Base-by-base conservation (phyloP, 768 basidiomycete genomes). In the Flagelloscypha sp. region DNA sequence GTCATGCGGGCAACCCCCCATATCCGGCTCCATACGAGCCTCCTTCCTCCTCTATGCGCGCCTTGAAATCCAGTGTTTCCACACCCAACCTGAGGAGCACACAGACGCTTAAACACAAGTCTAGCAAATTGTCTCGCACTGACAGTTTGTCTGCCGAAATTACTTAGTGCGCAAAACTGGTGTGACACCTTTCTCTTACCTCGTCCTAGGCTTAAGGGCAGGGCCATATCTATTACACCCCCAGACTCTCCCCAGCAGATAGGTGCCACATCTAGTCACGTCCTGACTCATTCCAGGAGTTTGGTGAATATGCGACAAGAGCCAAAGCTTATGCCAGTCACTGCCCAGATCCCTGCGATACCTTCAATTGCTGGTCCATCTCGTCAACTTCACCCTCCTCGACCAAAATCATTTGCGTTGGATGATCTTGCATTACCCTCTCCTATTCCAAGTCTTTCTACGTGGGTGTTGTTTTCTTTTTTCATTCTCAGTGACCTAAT, bases 111-210 rank as follows among this genome's bases (percentile, higher is more conserved):
- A n/a, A n/a, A n/a, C n/a, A n/a, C n/a, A n/a, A n/a, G n/a, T n/a
- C n/a, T n/a, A n/a, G n/a, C n/a, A n/a, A n/a, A n/a, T n/a, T n/a
- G n/a, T n/a, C n/a, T n/a, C n/a, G n/a, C n/a, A n/a, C n/a, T n/a
- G n/a, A n/a, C n/a, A n/a, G n/a, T n/a, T n/a, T n/a, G n/a, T n/a
- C n/a, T n/a, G n/a, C n/a, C n/a, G n/a, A n/a, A n/a, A n/a, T n/a
- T n/a, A n/a, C n/a, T n/a, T n/a, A n/a, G n/a, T 2, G 72, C 82
- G 0, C 82, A 86, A 57, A 76, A 79, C 12, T 85, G 84, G 82
- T 88, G 84, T 55, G 83, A 87, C 43, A 84, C 83, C 1, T 48
- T 87, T 7, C 54, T 87, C 17, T 79, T 86, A 37, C 85, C 85
- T 3, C 72, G 82, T 1, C 85, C 85, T 9, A 66, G 83, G 33